Conservation (phyloP, 2,329 filamentous ascomycete genomes). For the Aphanoascus verrucosus region DNA sequence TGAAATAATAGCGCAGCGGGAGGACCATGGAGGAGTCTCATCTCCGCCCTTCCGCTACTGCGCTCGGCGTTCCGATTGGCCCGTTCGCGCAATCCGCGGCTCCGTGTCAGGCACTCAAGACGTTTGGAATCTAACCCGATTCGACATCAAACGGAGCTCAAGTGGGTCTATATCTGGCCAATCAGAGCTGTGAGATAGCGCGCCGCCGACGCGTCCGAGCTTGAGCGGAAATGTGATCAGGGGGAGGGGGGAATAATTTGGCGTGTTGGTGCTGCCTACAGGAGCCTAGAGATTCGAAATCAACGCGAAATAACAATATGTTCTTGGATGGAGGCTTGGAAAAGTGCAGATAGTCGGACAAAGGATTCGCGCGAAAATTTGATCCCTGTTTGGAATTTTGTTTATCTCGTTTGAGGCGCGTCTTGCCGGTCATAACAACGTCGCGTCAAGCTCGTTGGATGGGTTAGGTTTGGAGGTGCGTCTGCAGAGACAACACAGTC, state of each 20-base stretch:
- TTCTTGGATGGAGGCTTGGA: too few species aligned
- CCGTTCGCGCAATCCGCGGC: neutral
- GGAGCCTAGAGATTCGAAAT: too few species aligned
- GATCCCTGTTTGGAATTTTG: neutral
- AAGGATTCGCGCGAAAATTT: too few species aligned
- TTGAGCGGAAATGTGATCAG: neutral
- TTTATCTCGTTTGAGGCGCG: neutral
- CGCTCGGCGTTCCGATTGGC: neutral
- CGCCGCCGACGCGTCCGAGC: neutral
- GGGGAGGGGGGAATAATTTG: too few species aligned
- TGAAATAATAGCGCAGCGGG: neutral
- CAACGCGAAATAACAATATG: too few species aligned
- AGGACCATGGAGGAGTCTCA: neutral
- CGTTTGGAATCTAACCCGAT: neutral
- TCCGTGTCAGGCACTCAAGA: neutral
- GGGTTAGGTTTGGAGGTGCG: too few species aligned
- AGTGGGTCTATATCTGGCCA: neutral
- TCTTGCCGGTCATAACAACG: neutral
- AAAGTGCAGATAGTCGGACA: too few species aligned
- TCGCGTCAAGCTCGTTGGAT: too few species aligned
- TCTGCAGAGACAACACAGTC: too few species aligned
- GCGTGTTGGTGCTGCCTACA: too few species aligned
- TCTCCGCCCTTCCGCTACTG: neutral
- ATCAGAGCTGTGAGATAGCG: neutral
- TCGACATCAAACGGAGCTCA: neutral